These are phyloP conservation scores for Acanthamoeba healyi DNA, from an alignment of 208 protist genomes.

Conservation along the genomic window DNA sequence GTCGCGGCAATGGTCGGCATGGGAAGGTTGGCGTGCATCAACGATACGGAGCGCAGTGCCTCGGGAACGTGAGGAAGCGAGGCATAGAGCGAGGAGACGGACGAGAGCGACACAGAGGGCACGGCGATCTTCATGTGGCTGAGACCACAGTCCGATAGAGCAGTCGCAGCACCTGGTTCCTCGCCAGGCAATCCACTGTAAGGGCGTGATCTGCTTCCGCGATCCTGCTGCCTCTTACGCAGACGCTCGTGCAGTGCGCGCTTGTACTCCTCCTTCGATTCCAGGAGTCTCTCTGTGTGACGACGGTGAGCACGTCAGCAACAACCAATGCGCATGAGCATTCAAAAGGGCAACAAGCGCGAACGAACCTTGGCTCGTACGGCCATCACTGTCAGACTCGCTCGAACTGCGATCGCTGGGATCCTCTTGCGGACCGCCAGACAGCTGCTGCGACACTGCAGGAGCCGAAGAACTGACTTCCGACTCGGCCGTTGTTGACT, in stretches of 20 bases:
- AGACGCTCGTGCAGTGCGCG: conserved; percentile 16
- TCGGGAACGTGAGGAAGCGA: neutral
- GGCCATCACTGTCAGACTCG: neutral
- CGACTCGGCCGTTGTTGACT: no score
- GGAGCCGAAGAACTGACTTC: neutral
- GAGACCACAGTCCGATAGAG: neutral
- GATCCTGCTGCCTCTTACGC: conserved; percentile 26
- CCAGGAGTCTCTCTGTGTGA: neutral
- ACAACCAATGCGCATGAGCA: no score
- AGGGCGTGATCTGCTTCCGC: neutral
- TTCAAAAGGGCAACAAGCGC: no score
- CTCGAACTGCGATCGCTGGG: conserved; percentile 22
- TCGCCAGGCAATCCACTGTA: conserved; percentile 1
- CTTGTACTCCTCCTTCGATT: conserved; percentile 34
- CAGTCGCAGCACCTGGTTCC: neutral
- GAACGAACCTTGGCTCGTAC: neutral
- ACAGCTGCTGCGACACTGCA: neutral
- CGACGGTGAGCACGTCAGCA: neutral
- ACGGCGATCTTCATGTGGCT: conserved; percentile 36
- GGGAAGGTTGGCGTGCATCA: neutral
- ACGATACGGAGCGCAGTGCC: conserved; percentile 4
- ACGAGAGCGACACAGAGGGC: conserved; percentile 42
- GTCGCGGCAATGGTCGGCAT: neutral
- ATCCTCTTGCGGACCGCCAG: no score
- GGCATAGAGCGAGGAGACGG: neutral